Conservation (phyloP, 257 asterid genomes). For the Forsythia suspensa region DNA sequence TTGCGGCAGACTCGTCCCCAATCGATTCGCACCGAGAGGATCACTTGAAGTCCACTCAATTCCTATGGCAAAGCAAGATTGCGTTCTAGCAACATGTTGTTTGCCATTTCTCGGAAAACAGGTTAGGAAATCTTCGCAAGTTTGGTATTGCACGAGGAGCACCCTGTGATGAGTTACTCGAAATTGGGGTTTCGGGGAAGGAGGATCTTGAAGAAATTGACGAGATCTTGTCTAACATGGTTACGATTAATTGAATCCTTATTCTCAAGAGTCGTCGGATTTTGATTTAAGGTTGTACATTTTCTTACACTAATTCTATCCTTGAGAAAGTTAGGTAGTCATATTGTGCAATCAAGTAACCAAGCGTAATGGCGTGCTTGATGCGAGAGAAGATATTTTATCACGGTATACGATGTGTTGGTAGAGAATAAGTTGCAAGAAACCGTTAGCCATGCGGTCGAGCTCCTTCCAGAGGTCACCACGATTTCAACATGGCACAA, state of each 20-base stretch:
- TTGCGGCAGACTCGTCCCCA: no score
- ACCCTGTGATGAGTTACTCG: slow-evolving; percentile 54
- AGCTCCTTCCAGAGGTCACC: slow-evolving; percentile 92
- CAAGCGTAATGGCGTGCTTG: slow-evolving; percentile 92
- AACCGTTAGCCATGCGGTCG: slow-evolving; percentile 90
- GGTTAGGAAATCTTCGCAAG: slow-evolving; percentile 61
- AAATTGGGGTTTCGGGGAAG: slow-evolving; percentile 78
- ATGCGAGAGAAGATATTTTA: slow-evolving; percentile 85
- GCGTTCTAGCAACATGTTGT: slow-evolving; percentile 73
- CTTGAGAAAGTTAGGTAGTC: neutral
- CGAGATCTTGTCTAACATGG: slow-evolving; percentile 74
- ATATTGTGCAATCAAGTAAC: no score
- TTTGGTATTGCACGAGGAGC: slow-evolving; percentile 75
- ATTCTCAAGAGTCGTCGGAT: slow-evolving; percentile 51
- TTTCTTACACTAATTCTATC: neutral
- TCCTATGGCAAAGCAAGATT: slow-evolving; percentile 91
- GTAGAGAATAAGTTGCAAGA: slow-evolving; percentile 93
- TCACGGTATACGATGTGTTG: slow-evolving; percentile 72
- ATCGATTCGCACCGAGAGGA: slow-evolving; percentile 50
- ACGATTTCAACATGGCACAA: no score
- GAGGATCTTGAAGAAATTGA: slow-evolving; percentile 76
- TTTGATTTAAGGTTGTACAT: slow-evolving; percentile 49
- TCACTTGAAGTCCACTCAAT: slow-evolving; percentile 80
- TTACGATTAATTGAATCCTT: slow-evolving; percentile 49
- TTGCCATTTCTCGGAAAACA: slow-evolving; percentile 64